Percentiles rank a stretch among this genome's conserved stretches.
These are phyloP conservation scores for Guadua angustifolia DNA, from an alignment of 176 grass and related monocot species.

Conservation along the genomic window DNA sequence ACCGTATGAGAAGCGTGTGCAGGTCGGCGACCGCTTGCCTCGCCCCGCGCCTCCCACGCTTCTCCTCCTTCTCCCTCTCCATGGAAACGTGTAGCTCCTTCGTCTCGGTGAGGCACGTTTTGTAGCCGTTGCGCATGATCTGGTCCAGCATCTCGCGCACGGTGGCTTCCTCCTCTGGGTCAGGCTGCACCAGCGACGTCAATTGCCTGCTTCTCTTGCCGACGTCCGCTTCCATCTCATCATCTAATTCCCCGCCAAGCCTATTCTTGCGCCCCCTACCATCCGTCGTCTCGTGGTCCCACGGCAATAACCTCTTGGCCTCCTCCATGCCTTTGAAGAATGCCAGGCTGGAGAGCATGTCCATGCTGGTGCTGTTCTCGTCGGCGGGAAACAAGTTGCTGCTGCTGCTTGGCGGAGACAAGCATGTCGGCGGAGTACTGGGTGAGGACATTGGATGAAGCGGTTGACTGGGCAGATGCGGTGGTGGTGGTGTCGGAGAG, in stretches of 20 bases:
- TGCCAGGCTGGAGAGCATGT: slow-evolving; percentile 10
- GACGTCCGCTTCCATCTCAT: slow-evolving; percentile 28
- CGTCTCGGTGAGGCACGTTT: slow-evolving; percentile 18
- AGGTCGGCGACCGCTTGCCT: slow-evolving; percentile 48
- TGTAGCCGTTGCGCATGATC: slow-evolving; percentile 25
- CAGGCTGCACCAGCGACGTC: background rate
- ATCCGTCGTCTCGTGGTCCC: background rate
- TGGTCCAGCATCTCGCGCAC: slow-evolving; percentile 52
- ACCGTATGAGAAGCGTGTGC: slow-evolving; percentile 55
- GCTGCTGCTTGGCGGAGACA: background rate
- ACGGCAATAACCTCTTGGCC: slow-evolving; percentile 59
- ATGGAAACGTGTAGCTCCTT: slow-evolving; percentile 13
- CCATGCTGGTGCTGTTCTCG: background rate
- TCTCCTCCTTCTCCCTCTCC: slow-evolving; percentile 10
- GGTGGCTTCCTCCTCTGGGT: slow-evolving; percentile 26
- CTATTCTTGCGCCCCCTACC: slow-evolving; percentile 47
- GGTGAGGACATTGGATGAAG: background rate
- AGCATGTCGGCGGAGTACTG: background rate
- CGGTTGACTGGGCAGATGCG: no score
- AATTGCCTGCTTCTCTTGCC: slow-evolving; percentile 46
- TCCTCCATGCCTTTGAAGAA: slow-evolving; percentile 50
- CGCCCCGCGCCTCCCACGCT: slow-evolving; percentile 6
- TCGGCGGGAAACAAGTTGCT: background rate
- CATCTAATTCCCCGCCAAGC: background rate
- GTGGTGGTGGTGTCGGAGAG: background rate